Conservation (phyloP, 1,284 basidiomycete genomes). For the Trichosporon faecale region DNA sequence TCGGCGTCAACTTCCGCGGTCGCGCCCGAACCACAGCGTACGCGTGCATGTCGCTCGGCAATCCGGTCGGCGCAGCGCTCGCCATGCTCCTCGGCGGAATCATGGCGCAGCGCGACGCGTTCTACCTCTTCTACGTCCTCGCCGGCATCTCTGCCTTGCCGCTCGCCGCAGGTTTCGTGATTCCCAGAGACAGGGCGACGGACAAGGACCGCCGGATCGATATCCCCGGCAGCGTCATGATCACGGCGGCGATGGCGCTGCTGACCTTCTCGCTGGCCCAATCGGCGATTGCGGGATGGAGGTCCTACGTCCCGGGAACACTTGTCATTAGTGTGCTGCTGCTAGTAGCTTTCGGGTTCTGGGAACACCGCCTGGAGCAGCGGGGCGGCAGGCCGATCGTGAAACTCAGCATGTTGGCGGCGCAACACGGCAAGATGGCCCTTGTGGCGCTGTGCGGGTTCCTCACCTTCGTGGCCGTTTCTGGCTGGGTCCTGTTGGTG, state of each 20-base stretch:
- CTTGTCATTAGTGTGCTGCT: constrained; percentile 37
- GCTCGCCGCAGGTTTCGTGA: constrained; percentile 33
- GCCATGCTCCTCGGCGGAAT: constrained; percentile 35
- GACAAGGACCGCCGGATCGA: constrained; percentile 29
- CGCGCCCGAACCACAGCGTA: constrained; percentile 40
- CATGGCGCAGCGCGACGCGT: constrained; percentile 22
- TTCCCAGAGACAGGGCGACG: constrained; percentile 30
- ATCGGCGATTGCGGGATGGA: constrained; percentile 33
- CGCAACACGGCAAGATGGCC: constrained; percentile 29
- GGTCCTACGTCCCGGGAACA: constrained; percentile 35
- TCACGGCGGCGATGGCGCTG: constrained; percentile 35
- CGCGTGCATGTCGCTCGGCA: constrained; percentile 34
- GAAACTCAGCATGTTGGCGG: constrained; percentile 32
- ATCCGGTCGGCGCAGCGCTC: constrained; percentile 30
- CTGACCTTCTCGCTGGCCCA: constrained; percentile 37
- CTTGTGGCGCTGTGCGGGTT: constrained; percentile 30
- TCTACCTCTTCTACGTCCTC: constrained; percentile 41
- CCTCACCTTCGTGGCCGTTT: constrained; percentile 30
- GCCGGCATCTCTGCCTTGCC: constrained; percentile 36
- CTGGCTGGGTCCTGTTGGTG: constrained; percentile 29
- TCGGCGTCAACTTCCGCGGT: constrained; percentile 38
- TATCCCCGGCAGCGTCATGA: constrained; percentile 34
- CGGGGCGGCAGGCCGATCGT: constrained; percentile 29
- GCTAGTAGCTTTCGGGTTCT: constrained; percentile 37
- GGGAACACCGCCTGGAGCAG: constrained; percentile 32